Evolutionary conservation across 345 rosid species (phyloP), one percentile per base, ranked within the genome.

Genomic region (Boechera divaricarpa): DNA sequence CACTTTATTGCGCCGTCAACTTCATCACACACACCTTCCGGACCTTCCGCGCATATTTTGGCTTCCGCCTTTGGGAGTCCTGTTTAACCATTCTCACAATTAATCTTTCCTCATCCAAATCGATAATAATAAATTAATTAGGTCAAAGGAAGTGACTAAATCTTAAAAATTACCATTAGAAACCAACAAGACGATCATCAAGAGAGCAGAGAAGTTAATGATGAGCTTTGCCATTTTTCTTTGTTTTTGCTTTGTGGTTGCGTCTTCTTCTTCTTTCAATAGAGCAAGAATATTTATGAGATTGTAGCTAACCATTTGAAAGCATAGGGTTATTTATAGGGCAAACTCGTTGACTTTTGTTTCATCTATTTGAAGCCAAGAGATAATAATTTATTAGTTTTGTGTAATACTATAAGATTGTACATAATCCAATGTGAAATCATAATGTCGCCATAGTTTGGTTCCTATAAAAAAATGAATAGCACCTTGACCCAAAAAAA

Each of bases 171-270:
- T 54, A 54, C 35, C 58, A 3, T 54, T 54, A 26, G 58, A 54
- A 54, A 54, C 35, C 35, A 54, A 53, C n/a, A 53, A 54, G 33
- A 53, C 15, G 33, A 53, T 26, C 58, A 53, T 10, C 32, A 53
- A 6, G 58, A 53, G 32, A 26, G 58, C 58, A 53, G 33, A 53
- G 31, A 26, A 0, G 58, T 53, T 26, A 4, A 53, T 11, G 33
- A 53, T 10, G n/a, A 26, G 32, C 33, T 53, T 53, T 26, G 58
- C 58, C 58, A 53, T 53, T 5, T 26, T 53, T 53, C 8, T 10
- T 26, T 53, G 32, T 4, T 26, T 2, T 21, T 52, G 31, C 6
- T 24, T 10, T 52, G 16, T 45, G 51, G 5, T 45, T 45, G 18
- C 16, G 5, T 52, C 10, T 1, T 51, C 56, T 26, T 53, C 33